phyloP scores from a whole-genome alignment of 2,329 filamentous ascomycete genomes.

The Berkeleyomyces rouxiae region DNA sequence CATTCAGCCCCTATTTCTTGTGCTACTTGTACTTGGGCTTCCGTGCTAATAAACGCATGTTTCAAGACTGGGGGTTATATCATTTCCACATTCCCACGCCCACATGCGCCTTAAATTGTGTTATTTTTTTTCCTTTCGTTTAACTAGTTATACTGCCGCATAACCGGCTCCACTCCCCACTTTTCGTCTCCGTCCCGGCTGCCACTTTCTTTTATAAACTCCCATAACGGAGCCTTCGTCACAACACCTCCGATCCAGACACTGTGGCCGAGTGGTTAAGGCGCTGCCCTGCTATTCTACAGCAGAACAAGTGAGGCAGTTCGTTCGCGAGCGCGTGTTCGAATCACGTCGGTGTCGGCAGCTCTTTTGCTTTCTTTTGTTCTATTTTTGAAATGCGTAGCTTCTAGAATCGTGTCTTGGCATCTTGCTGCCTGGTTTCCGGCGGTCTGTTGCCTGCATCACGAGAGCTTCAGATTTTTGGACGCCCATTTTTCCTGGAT shows the following conservation, averaged over 20 bases:
- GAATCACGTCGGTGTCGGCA: slow-evolving; percentile 14
- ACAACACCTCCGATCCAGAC: neutral
- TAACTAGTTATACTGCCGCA: too few relatives aligned
- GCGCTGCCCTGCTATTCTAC: slow-evolving; percentile 11
- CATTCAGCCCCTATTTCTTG: neutral
- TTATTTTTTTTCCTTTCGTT: too few relatives aligned
- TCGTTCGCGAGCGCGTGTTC: slow-evolving; percentile 14
- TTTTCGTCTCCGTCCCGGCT: too few relatives aligned
- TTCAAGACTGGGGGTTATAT: neutral
- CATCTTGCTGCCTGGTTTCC: neutral
- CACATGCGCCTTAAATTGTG: neutral
- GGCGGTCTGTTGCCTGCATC: too few relatives aligned
- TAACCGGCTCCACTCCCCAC: too few relatives aligned
- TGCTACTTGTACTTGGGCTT: neutral
- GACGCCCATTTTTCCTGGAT: neutral
- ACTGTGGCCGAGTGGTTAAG: slow-evolving; percentile 15
- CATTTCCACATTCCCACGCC: neutral
- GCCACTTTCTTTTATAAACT: neutral
- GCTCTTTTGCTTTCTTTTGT: neutral
- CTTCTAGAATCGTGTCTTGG: neutral
- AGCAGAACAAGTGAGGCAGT: slow-evolving; percentile 2
- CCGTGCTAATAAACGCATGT: neutral
- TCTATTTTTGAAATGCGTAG: neutral
- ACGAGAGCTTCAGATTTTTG: too few relatives aligned
- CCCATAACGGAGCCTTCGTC: neutral